Conservation (phyloP, 352 stramenopile species). For the Phytophthora sp. region DNA sequence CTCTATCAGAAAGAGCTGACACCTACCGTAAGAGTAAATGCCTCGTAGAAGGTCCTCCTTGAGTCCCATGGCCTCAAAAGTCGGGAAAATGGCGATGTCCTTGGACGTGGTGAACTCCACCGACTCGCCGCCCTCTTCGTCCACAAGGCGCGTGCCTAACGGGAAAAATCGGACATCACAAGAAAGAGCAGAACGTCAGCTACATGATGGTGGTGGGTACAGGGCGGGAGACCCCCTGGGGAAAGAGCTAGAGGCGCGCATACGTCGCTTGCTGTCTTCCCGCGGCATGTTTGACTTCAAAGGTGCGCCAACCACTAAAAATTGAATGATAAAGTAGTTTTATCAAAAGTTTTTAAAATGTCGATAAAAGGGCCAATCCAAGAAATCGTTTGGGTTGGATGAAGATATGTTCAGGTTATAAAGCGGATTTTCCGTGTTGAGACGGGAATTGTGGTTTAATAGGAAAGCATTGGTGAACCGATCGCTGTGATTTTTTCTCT, state of each 20-base stretch:
- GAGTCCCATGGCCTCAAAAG: constrained; percentile 92
- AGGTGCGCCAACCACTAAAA: background rate
- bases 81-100: constrained; percentile 86
- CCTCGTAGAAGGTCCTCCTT: constrained; percentile 93
- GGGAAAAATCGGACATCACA: constrained; percentile 4
- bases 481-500: too few species aligned
- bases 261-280: constrained; percentile 39
- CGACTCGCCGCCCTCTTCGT: constrained; percentile 68
- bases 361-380: too few species aligned
- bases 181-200: constrained; percentile 11
- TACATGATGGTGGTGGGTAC: background rate
- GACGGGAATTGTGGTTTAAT: too few species aligned
- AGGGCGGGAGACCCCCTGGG: background rate
- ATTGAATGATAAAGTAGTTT: too few species aligned
- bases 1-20: background rate
- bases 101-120: constrained; percentile 93
- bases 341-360: too few species aligned
- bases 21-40: constrained; percentile 85
- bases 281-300: constrained; percentile 18
- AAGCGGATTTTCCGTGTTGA: too few species aligned
- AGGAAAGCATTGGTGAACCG: too few species aligned
- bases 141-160: constrained; percentile 63
- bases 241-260: constrained; percentile 1
- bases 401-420: too few species aligned
- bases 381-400: too few species aligned